phyloP scores from a whole-genome alignment of 768 basidiomycete species.

The Agaricus subrufescens region DNA sequence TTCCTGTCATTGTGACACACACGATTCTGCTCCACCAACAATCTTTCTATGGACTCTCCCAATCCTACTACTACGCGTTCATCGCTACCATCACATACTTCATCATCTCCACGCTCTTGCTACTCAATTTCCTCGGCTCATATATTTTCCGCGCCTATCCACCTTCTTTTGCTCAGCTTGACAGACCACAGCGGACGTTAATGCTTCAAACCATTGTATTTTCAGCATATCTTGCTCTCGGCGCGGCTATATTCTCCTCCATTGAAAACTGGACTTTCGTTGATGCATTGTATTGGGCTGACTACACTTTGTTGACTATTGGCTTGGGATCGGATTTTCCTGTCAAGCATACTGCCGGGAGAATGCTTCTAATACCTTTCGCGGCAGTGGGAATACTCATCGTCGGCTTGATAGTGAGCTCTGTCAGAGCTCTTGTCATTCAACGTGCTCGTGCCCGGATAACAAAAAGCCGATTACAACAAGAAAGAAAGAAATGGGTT shows the following conservation, averaged over 20 bases:
- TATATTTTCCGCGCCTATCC: constrained; percentile 28
- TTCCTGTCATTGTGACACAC: constrained; percentile 27
- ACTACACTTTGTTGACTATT: constrained; percentile 38
- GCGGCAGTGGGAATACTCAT: constrained; percentile 32
- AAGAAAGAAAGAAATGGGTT: constrained; percentile 25
- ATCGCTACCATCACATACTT: constrained; percentile 27
- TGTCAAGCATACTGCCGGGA: constrained; percentile 17
- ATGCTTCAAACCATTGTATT: constrained; percentile 40
- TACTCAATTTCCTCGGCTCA: constrained; percentile 23
- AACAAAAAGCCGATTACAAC: constrained; percentile 25
- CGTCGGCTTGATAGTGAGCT: constrained; percentile 33
- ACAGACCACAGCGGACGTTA: constrained; percentile 34
- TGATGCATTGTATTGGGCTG: constrained; percentile 37
- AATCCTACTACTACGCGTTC: constrained; percentile 35
- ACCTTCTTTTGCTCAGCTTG: constrained; percentile 30
- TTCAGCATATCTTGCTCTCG: constrained; percentile 32
- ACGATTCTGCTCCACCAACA: constrained; percentile 9
- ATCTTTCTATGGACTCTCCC: constrained; percentile 21
- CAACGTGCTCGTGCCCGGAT: constrained; percentile 32
- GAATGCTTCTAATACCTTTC: constrained; percentile 33
- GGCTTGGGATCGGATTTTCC: constrained; percentile 37
- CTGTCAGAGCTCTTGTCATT: constrained; percentile 32
- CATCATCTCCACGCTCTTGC: constrained; percentile 23
- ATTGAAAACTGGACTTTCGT: constrained; percentile 33
- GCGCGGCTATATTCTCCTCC: constrained; percentile 30